A percentile compares a stretch with the other conserved stretches of the same genome.
These are phyloP conservation scores for Pythium folliculosum DNA, from an alignment of 352 stramenopile genomes.

Conservation along the genomic window DNA sequence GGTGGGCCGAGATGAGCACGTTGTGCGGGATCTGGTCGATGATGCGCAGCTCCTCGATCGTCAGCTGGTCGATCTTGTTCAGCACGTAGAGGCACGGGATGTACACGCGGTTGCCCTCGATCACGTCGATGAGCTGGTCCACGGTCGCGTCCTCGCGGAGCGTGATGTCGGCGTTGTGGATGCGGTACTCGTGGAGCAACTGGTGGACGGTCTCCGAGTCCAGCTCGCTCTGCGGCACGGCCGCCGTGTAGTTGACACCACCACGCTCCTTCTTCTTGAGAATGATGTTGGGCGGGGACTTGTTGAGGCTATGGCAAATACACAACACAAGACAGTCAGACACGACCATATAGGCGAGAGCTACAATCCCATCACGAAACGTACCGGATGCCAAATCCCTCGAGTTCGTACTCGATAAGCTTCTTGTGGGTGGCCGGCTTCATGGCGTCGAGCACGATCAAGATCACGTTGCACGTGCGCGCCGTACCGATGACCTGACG, in stretches of 20 bases:
- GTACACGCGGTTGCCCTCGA: conserved; percentile 98
- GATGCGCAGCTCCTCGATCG: conserved; percentile 98
- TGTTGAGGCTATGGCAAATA: conserved; percentile 87
- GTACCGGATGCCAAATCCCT: conserved; percentile 96
- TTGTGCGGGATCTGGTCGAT: conserved; percentile 98
- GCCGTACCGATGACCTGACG: conserved; percentile 97
- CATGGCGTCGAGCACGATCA: conserved; percentile 97
- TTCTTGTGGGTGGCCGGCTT: conserved; percentile 99
- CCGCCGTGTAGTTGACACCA: conserved; percentile 97
- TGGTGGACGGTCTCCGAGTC: conserved; percentile 93
- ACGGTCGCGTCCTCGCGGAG: conserved; percentile 95
- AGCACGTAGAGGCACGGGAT: conserved; percentile 98
- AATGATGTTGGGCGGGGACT: conserved; percentile 96
- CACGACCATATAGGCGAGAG: background rate
- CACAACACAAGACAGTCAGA: conserved; percentile 1
- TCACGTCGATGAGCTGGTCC: conserved; percentile 99
- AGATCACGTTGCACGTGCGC: conserved; percentile 97
- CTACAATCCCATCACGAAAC: background rate
- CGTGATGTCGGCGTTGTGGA: conserved; percentile 97
- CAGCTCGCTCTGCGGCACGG: conserved; percentile 90
- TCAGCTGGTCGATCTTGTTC: conserved; percentile 99
- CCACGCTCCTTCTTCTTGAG: conserved; percentile 97
- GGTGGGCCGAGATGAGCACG: conserved; percentile 95
- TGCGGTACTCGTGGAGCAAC: conserved; percentile 98
- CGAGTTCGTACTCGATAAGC: conserved; percentile 98